Evolutionary conservation across 768 basidiomycete genomes (phyloP), one percentile per base, ranked within the genome.

Genomic region (Suillus occidentalis): DNA sequence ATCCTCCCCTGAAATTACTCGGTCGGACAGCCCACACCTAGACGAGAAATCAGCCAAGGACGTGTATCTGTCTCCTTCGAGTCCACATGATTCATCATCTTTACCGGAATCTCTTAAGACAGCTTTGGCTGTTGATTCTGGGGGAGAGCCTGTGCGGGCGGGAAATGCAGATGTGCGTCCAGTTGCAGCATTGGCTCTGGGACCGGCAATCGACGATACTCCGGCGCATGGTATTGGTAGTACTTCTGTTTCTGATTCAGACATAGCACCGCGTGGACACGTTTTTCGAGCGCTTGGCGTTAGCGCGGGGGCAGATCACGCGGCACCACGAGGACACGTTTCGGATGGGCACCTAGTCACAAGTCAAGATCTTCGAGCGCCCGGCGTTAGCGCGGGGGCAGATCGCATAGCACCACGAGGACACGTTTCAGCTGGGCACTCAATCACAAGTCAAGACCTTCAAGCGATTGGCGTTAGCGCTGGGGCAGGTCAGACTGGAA

Each of bases 21-120:
- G 14, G 13, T 42, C 60, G 20, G 20, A 6, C 34, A 34, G 53
- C 34, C 31, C 31, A 36, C 12, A 57, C 43, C 42, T 18, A 18
- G 37, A 37, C 1, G 64, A 67, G 50, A 57, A 40, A 4, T 10
- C 52, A 12, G 52, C 43, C 14, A 47, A 65, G 53, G 10, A 40
- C 57, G 6, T 34, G 20, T 28, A 63, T 65, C 22, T 49, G 60
- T 12, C 22, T 22, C 43, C 63, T 22, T 45, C 57, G 10, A 31
- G 50, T 18, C 28, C 28, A 28, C 14, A 34, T 2, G 10, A 28
- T 58, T 58, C 57, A 6, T 6, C 28, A 1, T 40, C 57, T 16
- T 28, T 25, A 10, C 25, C 57, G 28, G 57, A 5, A 52, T 52
- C 16, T 31, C 50, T 28, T 16, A 52, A 52, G 28, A 4, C 28